A percentile compares a stretch with the other conserved stretches of the same genome.
Evolutionary conservation across 2,329 filamentous ascomycete genomes (phyloP).

Genomic region (Aspergillus eucalypticola): DNA sequence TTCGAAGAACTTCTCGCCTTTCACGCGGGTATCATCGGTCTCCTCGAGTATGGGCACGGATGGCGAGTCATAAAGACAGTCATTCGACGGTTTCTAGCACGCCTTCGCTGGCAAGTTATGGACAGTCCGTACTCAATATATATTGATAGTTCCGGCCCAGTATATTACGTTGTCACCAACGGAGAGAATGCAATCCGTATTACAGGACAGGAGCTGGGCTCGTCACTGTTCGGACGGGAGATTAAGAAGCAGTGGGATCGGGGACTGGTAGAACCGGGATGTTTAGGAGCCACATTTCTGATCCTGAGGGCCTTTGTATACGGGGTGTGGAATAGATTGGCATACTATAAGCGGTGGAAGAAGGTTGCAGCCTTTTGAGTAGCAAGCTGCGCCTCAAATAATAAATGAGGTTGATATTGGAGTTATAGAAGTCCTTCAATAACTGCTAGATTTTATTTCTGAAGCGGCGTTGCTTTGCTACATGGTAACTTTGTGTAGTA

Average conservation of each 20-base stretch:
- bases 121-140: not conserved
- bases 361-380: not conserved
- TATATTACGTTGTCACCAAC: not conserved
- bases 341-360: not conserved
- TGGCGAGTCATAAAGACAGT: not conserved
- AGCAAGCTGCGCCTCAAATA: not conserved
- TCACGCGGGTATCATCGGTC: not conserved
- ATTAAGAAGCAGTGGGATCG: not conserved
- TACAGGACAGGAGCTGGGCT: not conserved
- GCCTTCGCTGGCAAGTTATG: not conserved
- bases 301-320: not conserved
- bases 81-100: not conserved
- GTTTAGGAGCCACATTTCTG: no score
- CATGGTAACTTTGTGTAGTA: not conserved
- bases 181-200: not conserved
- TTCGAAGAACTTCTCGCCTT: conserved; percentile 1
- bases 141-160: not conserved
- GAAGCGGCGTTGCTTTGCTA: no score
- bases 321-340: not conserved
- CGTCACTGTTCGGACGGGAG: not conserved
- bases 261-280: not conserved
- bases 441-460: not conserved
- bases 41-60: not conserved
- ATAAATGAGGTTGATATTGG: not conserved
- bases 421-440: not conserved